Evolutionary conservation across 805 yeast genomes (phyloP), one percentile per base, ranked within the genome.

Genomic region (Maudiozyma serrabonitensis): DNA sequence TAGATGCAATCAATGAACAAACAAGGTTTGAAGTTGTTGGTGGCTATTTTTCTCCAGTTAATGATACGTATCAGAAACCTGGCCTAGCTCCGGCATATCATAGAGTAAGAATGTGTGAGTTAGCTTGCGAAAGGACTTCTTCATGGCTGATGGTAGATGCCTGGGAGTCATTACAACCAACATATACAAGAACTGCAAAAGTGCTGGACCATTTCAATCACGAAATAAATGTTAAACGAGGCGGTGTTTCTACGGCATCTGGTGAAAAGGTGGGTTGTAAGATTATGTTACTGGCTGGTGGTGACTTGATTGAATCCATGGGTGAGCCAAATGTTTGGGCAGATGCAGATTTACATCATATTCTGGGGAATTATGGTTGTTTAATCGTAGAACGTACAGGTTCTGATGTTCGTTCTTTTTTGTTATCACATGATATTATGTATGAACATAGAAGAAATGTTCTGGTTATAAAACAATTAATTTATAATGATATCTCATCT

Each of bases 311-410:
- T 48, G 99, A 93, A 67, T 83, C 95, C 42, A 93, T 93, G 98
- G 99, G 99, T n/a, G 99, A 93, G 68, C 98, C 99, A 21, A 93
- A 91, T 60, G 99, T 93, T 38, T 93, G 99, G 99, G 95, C 95
- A 1, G 98, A 91, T 65, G 84, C 78, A 50, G 99, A 93, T 68
- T 74, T 93, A 59, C 95, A 89, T 60, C 99, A 93, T 65, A 93
- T 93, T 44, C 74, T 93, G 56, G 99, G 99, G 26, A 83, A 86
- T 53, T 93, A 93, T 67, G 99, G 99, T 2, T 93, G 99, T 70
- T 72, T 93, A 54, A 93, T 93, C 46, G 96, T 93, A 21, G 99
- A 93, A 72, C 76, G 99, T 58, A 91, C 99, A 0, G 99, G 99
- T 6, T 76, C 93, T 9, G 99, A 93, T 69, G 99, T 93, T 47